Conservation (phyloP, 2,329 filamentous ascomycete species). For the Diaporthe eres region DNA sequence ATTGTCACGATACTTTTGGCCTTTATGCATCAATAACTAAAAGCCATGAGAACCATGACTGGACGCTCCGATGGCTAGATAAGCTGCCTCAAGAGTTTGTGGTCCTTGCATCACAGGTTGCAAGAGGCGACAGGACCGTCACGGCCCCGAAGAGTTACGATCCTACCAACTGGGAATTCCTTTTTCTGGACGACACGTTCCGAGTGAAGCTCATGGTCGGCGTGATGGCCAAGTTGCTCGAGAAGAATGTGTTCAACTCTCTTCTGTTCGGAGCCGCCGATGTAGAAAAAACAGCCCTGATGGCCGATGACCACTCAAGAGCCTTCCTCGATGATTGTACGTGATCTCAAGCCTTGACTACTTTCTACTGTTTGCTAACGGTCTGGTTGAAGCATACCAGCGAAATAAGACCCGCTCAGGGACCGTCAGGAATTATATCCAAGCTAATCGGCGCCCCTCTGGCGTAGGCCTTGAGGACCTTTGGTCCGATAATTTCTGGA, state of each 20-base stretch:
- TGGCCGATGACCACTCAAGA: slow-evolving; percentile 38
- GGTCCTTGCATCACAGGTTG: slow-evolving; percentile 36
- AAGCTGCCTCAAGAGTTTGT: slow-evolving; percentile 39
- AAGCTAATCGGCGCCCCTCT: slow-evolving; percentile 43
- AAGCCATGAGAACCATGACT: slow-evolving; percentile 2
- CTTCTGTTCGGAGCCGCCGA: slow-evolving; percentile 57
- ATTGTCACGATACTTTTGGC: slow-evolving; percentile 37
- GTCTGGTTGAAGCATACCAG: slow-evolving; percentile 50
- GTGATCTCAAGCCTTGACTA: not conserved
- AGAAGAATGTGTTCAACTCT: slow-evolving; percentile 55
- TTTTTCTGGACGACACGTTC: slow-evolving; percentile 33
- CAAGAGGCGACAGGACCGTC: slow-evolving; percentile 36
- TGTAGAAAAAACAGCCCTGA: slow-evolving; percentile 47
- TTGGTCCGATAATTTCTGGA: slow-evolving; percentile 55
- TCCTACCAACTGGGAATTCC: slow-evolving; percentile 35
- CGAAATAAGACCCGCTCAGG: slow-evolving; percentile 53
- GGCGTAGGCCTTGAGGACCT: slow-evolving; percentile 38
- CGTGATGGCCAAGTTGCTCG: slow-evolving; percentile 55
- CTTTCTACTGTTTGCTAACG: not conserved
- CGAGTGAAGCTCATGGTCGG: slow-evolving; percentile 52
- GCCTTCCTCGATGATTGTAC: slow-evolving; percentile 26
- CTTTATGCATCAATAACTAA: not conserved
- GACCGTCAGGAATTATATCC: slow-evolving; percentile 34
- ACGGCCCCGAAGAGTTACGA: not conserved
- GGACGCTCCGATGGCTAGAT: slow-evolving; percentile 33